Conservation (phyloP, 257 asterid genomes). For the Penstemon barbatus region DNA sequence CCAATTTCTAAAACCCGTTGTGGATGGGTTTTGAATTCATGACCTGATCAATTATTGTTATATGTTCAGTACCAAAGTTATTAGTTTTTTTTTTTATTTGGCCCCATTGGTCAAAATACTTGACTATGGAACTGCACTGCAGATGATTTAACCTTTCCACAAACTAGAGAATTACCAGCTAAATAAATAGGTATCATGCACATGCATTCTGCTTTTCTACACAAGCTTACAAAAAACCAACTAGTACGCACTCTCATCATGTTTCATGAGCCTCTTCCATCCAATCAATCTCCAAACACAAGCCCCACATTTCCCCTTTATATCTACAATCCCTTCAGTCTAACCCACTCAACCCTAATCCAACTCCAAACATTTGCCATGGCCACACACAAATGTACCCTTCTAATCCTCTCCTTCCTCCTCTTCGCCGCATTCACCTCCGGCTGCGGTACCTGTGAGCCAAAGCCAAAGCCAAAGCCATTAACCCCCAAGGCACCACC, state of each 20-base stretch:
- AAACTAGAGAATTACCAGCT: background rate
- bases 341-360: conserved; percentile 26
- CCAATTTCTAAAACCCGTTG: too few species aligned
- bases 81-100: background rate
- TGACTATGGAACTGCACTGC: background rate
- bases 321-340: conserved; percentile 33
- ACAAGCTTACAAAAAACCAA: conserved; percentile 49
- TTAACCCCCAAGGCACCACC: conserved; percentile 48
- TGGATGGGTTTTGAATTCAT: too few species aligned
- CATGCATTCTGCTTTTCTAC: conserved; percentile 23
- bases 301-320: conserved; percentile 60
- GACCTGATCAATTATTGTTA: too few species aligned
- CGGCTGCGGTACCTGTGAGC: conserved; percentile 50
- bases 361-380: conserved; percentile 28
- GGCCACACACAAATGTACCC: conserved; percentile 40
- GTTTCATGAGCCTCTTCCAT: conserved; percentile 35
- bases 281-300: conserved; percentile 39
- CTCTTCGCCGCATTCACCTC: conserved; percentile 39
- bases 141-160: background rate
- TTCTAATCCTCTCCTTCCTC: conserved; percentile 43
- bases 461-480: conserved; percentile 18
- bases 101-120: background rate
- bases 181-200: background rate
- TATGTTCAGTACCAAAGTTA: background rate
- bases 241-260: conserved; percentile 24